Evolutionary conservation across 2,329 filamentous ascomycete genomes (phyloP).

Genomic region (Atkinsonella texensis): DNA sequence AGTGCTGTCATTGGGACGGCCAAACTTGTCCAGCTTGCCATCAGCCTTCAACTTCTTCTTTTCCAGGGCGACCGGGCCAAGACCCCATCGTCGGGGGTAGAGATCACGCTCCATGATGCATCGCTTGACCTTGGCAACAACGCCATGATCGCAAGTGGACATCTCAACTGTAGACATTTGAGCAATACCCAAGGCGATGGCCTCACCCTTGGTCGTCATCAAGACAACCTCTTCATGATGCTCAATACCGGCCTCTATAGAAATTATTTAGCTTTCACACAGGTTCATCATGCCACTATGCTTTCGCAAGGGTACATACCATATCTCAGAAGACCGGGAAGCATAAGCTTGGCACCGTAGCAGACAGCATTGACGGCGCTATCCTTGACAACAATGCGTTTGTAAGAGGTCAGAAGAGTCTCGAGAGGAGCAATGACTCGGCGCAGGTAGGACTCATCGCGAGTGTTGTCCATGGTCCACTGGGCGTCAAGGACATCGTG

Average conservation of each 20-base stretch:
- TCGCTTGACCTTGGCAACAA: slow-evolving; percentile 97
- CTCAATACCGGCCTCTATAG: slow-evolving; percentile 72
- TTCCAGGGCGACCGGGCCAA: slow-evolving; percentile 83
- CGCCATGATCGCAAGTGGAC: slow-evolving; percentile 91
- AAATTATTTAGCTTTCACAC: slow-evolving; percentile 8
- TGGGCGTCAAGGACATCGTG: slow-evolving; percentile 84
- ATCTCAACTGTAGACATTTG: slow-evolving; percentile 98
- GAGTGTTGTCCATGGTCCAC: slow-evolving; percentile 90
- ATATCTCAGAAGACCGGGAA: slow-evolving; percentile 88
- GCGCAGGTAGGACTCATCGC: slow-evolving; percentile 86
- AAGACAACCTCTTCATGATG: slow-evolving; percentile 92
- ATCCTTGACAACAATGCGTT: slow-evolving; percentile 92
- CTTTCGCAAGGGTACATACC: slow-evolving; percentile 38
- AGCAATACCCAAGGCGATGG: slow-evolving; percentile 89
- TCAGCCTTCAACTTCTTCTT: slow-evolving; percentile 99
- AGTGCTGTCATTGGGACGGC: slow-evolving; percentile 81
- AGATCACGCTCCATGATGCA: slow-evolving; percentile 99
- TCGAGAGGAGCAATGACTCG: slow-evolving; percentile 87
- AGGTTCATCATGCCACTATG: neutral
- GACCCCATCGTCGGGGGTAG: slow-evolving; percentile 92
- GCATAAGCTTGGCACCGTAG: slow-evolving; percentile 98
- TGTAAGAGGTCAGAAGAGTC: slow-evolving; percentile 83
- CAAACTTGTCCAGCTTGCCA: slow-evolving; percentile 97
- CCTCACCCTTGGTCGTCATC: slow-evolving; percentile 98
- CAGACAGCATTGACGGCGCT: slow-evolving; percentile 80